Conservation (phyloP, 768 basidiomycete genomes). For the Dictyophora rubrovolvata region DNA sequence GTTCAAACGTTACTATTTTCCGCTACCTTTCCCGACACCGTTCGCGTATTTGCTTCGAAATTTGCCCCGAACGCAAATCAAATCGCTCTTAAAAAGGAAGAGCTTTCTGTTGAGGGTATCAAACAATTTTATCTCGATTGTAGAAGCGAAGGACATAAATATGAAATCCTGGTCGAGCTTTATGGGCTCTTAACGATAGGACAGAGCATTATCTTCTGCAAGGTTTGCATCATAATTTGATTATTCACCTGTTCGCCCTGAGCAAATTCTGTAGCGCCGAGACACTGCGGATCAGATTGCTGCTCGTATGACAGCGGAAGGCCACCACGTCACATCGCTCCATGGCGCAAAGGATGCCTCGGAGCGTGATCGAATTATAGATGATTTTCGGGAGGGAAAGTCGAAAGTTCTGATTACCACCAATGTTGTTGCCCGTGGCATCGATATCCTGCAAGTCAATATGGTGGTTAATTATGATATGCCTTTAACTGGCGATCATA, state of each 20-base stretch:
- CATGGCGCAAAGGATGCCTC: constrained; percentile 88
- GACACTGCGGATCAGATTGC: constrained; percentile 91
- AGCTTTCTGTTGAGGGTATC: constrained; percentile 88
- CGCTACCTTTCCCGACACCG: constrained; percentile 93
- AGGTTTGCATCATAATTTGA: constrained; percentile 37
- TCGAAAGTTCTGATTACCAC: constrained; percentile 98
- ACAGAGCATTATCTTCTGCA: constrained; percentile 97
- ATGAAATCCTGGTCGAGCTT: constrained; percentile 83
- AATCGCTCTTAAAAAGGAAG: constrained; percentile 89
- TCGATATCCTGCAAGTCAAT: constrained; percentile 98
- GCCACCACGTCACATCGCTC: constrained; percentile 91
- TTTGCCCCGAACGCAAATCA: constrained; percentile 95
- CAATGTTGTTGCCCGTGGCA: constrained; percentile 96
- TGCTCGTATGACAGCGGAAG: constrained; percentile 80
- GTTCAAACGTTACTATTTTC: constrained; percentile 94
- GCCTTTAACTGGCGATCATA: constrained; percentile 71
- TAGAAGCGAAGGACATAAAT: constrained; percentile 83
- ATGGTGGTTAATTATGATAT: constrained; percentile 99
- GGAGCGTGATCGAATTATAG: constrained; percentile 88
- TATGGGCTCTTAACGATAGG: constrained; percentile 91
- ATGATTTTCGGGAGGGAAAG: constrained; percentile 90
- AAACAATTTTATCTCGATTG: constrained; percentile 99
- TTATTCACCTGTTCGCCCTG: neutral
- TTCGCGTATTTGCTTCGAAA: constrained; percentile 81
- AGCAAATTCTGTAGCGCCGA: constrained; percentile 51